These are phyloP conservation scores for Botrytis pseudocinerea DNA, from an alignment of 2,329 filamentous ascomycete species.

Conservation along the genomic window DNA sequence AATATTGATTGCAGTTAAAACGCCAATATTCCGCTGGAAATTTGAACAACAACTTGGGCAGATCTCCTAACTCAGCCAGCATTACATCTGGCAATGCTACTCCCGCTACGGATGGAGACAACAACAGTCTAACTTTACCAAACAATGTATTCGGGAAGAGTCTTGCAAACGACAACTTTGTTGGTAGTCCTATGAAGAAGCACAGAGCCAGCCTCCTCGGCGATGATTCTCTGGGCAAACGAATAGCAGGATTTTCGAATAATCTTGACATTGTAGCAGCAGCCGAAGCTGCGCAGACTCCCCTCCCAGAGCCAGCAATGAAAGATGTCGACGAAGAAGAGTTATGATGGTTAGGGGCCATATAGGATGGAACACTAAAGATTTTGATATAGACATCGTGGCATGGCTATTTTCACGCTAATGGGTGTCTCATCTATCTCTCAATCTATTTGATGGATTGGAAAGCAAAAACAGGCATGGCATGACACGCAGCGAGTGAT, in stretches of 20 bases:
- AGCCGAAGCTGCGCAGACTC: conserved; percentile 38
- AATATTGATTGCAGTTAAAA: conserved; percentile 61
- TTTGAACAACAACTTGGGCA: conserved; percentile 49
- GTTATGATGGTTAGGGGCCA: conserved; percentile 34
- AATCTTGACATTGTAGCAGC: conserved; percentile 35
- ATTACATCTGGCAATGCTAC: conserved; percentile 46
- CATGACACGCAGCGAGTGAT: conserved; percentile 12
- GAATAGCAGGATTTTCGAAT: conserved; percentile 32
- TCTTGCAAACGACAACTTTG: conserved; percentile 47
- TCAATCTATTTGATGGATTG: conserved; percentile 15
- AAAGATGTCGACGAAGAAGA: conserved; percentile 34
- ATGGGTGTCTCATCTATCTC: conserved; percentile 5
- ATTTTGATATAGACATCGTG: conserved; percentile 18
- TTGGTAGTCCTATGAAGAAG: conserved; percentile 76
- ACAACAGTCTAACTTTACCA: conserved; percentile 34
- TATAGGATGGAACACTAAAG: background rate
- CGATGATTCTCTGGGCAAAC: conserved; percentile 42
- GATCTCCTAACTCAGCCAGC: conserved; percentile 49
- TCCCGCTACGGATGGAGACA: conserved; percentile 45
- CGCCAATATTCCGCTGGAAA: conserved; percentile 75
- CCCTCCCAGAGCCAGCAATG: conserved; percentile 32
- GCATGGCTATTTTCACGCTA: background rate
- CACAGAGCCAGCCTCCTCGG: conserved; percentile 64
- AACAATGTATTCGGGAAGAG: conserved; percentile 48
- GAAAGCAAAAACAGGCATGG: conserved; percentile 3